A percentile compares a stretch with the other conserved stretches of the same genome.
These are phyloP conservation scores for Thelonectria olida DNA, from an alignment of 2,329 filamentous ascomycete genomes.

Conservation along the genomic window DNA sequence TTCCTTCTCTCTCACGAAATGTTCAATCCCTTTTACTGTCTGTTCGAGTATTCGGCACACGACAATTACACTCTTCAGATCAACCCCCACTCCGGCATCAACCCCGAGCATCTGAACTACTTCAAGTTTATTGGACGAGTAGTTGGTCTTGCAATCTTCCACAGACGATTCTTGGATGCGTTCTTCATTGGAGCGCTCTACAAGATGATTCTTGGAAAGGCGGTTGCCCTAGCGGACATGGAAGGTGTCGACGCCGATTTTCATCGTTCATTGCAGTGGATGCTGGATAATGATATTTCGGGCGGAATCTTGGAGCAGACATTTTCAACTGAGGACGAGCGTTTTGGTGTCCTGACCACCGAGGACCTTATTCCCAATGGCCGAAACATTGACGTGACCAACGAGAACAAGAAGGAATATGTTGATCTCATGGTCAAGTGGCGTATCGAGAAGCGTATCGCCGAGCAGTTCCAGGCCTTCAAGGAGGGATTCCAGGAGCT, in stretches of 20 bases:
- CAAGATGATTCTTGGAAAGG: slow-evolving; percentile 98
- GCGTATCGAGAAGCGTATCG: slow-evolving; percentile 98
- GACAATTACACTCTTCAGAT: slow-evolving; percentile 99
- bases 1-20: slow-evolving; percentile 99
- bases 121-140: slow-evolving; percentile 99
- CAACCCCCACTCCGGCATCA: slow-evolving; percentile 98
- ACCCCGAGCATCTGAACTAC: slow-evolving; percentile 98
- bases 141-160: slow-evolving; percentile 96
- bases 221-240: slow-evolving; percentile 93
- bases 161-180: slow-evolving; percentile 94
- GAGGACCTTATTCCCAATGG: slow-evolving; percentile 94
- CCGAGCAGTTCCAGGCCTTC: slow-evolving; percentile 98
- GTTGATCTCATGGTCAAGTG: slow-evolving; percentile 98
- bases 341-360: slow-evolving; percentile 92
- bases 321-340: slow-evolving; percentile 96
- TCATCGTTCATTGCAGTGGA: slow-evolving; percentile 96
- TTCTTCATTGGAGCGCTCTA: slow-evolving; percentile 99
- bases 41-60: slow-evolving; percentile 99
- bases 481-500: slow-evolving; percentile 97
- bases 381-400: slow-evolving; percentile 92
- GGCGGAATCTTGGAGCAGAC: slow-evolving; percentile 94
- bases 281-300: slow-evolving; percentile 94
- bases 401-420: slow-evolving; percentile 99
- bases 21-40: slow-evolving; percentile 99
- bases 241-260: slow-evolving; percentile 98